phyloP scores from a whole-genome alignment of 108 stramenopile species.

The Skeletonema menzelii region DNA sequence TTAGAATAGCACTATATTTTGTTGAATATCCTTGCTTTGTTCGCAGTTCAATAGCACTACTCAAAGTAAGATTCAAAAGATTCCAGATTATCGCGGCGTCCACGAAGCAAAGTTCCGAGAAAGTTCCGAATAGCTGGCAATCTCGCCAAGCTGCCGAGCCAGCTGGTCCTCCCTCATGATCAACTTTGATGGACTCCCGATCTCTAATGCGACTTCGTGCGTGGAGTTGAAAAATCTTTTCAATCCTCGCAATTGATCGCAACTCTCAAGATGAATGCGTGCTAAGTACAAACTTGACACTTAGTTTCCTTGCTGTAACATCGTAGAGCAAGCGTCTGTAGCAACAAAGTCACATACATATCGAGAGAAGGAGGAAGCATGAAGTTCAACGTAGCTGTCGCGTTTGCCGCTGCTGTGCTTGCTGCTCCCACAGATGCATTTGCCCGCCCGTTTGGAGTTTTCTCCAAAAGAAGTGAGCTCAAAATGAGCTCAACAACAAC shows the following conservation, averaged over 20 bases:
- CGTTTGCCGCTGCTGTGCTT: neutral
- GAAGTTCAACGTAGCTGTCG: neutral
- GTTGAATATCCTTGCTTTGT: too few relatives aligned
- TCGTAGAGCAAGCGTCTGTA: neutral
- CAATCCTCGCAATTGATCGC: too few relatives aligned
- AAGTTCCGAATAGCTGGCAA: neutral
- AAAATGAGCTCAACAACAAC: slow-evolving; percentile 3
- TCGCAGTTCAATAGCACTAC: too few relatives aligned
- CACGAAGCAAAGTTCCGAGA: neutral
- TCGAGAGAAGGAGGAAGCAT: neutral
- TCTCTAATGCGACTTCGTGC: neutral
- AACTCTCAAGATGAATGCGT: neutral
- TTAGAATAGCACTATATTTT: neutral
- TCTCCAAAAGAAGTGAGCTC: neutral
- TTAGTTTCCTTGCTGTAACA: neutral
- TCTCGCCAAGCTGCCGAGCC: too few relatives aligned
- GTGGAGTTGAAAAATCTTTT: neutral
- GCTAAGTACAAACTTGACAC: neutral
- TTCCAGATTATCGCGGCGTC: neutral
- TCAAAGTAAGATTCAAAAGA: neutral
- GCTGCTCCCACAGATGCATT: neutral
- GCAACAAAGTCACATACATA: neutral
- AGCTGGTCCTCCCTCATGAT: neutral
- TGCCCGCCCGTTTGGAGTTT: neutral
- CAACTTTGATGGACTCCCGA: neutral